These are phyloP conservation scores for Lizonia empirigonia DNA, from an alignment of 2,329 filamentous ascomycete genomes.

Conservation along the genomic window DNA sequence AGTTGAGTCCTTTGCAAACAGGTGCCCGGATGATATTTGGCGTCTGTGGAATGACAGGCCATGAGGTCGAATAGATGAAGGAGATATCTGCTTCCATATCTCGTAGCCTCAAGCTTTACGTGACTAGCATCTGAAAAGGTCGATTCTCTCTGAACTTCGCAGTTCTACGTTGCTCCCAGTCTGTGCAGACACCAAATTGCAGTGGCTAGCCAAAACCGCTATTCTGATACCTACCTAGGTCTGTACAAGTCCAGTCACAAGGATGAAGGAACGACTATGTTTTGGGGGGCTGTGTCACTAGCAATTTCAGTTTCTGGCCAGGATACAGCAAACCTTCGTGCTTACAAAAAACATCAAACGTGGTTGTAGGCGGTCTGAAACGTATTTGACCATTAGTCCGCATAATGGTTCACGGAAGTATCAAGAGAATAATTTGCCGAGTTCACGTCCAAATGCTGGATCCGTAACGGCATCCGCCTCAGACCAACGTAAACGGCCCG, in stretches of 20 bases:
- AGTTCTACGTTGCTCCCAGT: no score
- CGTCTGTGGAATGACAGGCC: slow-evolving; percentile 1
- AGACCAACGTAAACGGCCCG: neutral
- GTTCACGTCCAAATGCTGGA: neutral
- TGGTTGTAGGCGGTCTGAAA: neutral
- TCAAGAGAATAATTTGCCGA: neutral
- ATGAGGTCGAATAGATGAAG: neutral
- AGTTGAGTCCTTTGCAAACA: slow-evolving; percentile 1
- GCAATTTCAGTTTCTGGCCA: neutral
- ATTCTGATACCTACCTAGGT: no score
- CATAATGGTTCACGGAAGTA: neutral
- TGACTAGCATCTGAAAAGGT: neutral
- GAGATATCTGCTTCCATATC: neutral
- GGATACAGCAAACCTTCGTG: neutral
- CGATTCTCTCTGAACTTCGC: no score
- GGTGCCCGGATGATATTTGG: neutral
- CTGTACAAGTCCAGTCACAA: no score
- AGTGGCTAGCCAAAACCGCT: no score
- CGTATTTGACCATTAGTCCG: neutral
- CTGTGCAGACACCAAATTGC: no score
- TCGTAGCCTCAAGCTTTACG: neutral
- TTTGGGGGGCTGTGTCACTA: no score
- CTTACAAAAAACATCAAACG: neutral
- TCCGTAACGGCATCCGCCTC: neutral
- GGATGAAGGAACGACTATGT: no score